These are phyloP conservation scores for Nidula microcarpa DNA, from an alignment of 768 basidiomycete genomes.

Conservation along the genomic window DNA sequence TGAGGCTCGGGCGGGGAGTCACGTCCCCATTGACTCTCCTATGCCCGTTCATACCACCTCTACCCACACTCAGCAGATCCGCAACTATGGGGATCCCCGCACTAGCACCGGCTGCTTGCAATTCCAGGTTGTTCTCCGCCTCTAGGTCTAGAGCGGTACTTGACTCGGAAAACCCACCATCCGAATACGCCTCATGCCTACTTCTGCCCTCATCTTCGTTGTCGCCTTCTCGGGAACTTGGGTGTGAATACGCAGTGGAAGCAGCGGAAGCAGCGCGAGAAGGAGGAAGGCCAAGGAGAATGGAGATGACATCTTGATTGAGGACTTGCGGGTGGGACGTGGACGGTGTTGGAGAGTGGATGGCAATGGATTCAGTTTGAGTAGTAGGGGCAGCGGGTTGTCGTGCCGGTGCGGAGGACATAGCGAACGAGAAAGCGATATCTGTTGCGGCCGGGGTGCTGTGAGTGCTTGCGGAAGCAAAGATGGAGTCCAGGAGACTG, in stretches of 20 bases:
- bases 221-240: conserved; percentile 54
- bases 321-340: conserved; percentile 60
- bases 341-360: conserved; percentile 50
- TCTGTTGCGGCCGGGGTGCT: conserved; percentile 10
- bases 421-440: neutral
- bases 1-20: conserved; percentile 41
- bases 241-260: conserved; percentile 21
- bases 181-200: conserved; percentile 21
- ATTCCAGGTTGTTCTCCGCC: conserved; percentile 20
- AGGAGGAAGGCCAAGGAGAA: conserved; percentile 55
- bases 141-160: conserved; percentile 38
- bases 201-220: conserved; percentile 46
- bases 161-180: conserved; percentile 37
- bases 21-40: conserved; percentile 48
- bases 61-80: conserved; percentile 4
- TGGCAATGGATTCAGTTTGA: conserved; percentile 6
- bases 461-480: conserved; percentile 56
- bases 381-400: conserved; percentile 4
- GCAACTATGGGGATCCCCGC: conserved; percentile 29
- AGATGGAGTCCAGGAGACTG: conserved; percentile 64
- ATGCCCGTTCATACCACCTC: conserved; percentile 7
- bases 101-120: conserved; percentile 23
- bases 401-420: conserved; percentile 1
- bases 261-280: conserved; percentile 32
- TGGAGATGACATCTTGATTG: conserved; percentile 65